Evolutionary conservation across 2,329 filamentous ascomycete genomes (phyloP).

Genomic region (Colletotrichum liriopes): DNA sequence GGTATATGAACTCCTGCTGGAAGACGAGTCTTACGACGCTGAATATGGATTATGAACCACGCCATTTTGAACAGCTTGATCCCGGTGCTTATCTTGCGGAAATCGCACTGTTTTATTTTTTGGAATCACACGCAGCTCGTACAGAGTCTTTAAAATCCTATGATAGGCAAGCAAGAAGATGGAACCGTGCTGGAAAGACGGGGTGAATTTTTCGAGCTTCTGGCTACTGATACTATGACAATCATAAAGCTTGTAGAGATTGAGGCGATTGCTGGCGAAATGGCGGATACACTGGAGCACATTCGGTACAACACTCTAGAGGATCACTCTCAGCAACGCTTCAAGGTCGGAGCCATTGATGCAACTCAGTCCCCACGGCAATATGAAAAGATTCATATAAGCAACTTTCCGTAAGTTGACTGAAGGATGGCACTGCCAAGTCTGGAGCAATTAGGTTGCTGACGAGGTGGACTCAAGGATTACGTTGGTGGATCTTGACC

Average conservation of each 20-base stretch:
- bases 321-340: not conserved
- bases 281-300: not conserved
- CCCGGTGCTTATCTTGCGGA: not conserved
- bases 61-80: not conserved
- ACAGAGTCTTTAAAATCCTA: not conserved
- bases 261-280: not conserved
- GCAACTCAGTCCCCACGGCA: not conserved
- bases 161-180: not conserved
- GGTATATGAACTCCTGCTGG: not conserved
- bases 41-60: not conserved
- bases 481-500: not conserved
- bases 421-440: not conserved
- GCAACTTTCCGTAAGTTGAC: not conserved
- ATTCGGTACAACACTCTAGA: not conserved
- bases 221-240: not conserved
- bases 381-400: not conserved
- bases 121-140: not conserved
- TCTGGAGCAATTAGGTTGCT: not conserved
- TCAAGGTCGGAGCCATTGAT: not conserved
- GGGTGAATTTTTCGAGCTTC: not conserved
- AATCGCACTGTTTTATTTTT: not conserved
- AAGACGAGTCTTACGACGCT: not conserved
- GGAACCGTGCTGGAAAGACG: not conserved
- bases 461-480: not conserved
- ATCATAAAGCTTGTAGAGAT: not conserved